phyloP scores from a whole-genome alignment of 73 alveolate genomes.

The Symbiodinium natans region DNA sequence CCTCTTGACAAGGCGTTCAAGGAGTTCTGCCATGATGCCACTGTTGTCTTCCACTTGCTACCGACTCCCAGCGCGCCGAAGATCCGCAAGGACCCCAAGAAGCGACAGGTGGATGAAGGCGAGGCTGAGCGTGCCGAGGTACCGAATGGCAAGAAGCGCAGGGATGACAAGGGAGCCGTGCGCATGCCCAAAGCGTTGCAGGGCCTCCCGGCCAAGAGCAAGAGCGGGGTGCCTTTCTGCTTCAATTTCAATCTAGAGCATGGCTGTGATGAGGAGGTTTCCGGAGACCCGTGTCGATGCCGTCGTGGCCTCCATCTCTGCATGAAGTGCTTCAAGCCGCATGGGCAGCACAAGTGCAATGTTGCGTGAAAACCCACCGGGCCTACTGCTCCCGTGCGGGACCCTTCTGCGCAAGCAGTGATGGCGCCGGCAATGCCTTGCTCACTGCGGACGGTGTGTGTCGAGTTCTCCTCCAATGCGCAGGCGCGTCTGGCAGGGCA shows the following conservation, averaged over 20 bases:
- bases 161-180: background rate
- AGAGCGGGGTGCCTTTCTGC: background rate
- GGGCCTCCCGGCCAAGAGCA: background rate
- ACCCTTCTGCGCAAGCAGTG: no score
- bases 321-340: background rate
- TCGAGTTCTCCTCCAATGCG: no score
- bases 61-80: background rate
- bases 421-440: no score
- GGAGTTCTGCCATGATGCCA: background rate
- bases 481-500: no score
- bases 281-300: constrained; percentile 3
- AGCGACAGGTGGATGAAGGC: background rate
- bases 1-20: background rate
- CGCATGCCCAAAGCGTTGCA: background rate
- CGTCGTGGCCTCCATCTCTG: background rate
- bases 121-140: background rate
- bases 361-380: no score
- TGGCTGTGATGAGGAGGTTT: background rate
- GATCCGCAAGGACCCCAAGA: background rate
- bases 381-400: no score
- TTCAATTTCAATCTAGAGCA: background rate
- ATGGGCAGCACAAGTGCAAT: constrained; percentile 7
- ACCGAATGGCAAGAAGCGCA: background rate
- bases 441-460: no score
- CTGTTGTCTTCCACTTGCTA: background rate